Percentiles rank a stretch among this genome's conserved stretches.
These are phyloP conservation scores for Penicillium sp. DNA, from an alignment of 2,329 filamentous ascomycete genomes.

Conservation along the genomic window DNA sequence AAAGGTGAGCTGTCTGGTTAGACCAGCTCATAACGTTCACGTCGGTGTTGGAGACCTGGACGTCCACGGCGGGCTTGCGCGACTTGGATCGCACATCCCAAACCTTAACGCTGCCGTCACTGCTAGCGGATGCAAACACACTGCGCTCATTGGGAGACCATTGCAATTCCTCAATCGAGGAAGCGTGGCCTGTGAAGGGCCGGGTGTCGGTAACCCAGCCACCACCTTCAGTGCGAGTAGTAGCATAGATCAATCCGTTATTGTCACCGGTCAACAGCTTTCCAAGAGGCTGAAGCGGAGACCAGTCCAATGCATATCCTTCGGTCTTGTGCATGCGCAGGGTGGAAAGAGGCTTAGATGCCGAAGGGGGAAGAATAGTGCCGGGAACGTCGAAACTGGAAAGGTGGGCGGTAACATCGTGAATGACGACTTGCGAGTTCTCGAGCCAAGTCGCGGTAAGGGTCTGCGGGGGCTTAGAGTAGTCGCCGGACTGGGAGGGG, in stretches of 20 bases:
- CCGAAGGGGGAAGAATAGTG: constrained; percentile 71
- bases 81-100: constrained; percentile 95
- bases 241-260: constrained; percentile 83
- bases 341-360: constrained; percentile 85
- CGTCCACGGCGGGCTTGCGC: constrained; percentile 79
- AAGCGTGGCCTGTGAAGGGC: constrained; percentile 78
- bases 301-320: constrained; percentile 98
- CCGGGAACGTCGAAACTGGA: constrained; percentile 88
- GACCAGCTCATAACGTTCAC: constrained; percentile 99
- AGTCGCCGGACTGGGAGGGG: constrained; percentile 62
- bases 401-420: constrained; percentile 90
- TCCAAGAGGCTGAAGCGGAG: constrained; percentile 72
- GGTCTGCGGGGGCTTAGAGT: constrained; percentile 72
- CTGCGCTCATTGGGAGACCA: constrained; percentile 93
- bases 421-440: constrained; percentile 81
- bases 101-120: constrained; percentile 90
- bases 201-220: constrained; percentile 85
- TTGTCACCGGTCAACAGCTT: constrained; percentile 92
- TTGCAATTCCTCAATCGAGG: constrained; percentile 90
- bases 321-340: constrained; percentile 89
- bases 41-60: constrained; percentile 79
- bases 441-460: constrained; percentile 92
- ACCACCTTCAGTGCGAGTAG: constrained; percentile 81
- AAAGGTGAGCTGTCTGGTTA: constrained; percentile 78
- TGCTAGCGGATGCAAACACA: constrained; percentile 91